phyloP scores from a whole-genome alignment of 1,139 yeast genomes.

The Pichia sp. region DNA sequence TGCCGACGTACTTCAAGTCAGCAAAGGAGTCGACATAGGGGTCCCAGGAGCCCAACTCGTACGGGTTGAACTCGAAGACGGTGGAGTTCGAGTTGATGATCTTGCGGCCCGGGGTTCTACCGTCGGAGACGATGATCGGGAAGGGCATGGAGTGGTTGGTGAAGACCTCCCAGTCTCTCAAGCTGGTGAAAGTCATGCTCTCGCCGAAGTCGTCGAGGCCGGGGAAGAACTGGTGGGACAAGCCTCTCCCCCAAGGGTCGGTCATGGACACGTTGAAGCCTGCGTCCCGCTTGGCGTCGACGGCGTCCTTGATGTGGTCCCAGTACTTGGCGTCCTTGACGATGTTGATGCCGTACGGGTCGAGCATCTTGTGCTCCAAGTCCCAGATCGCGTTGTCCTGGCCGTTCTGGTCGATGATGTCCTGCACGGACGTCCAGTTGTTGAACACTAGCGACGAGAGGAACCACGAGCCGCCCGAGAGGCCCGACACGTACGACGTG shows the following conservation, averaged over 20 bases:
- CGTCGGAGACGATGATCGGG: slow-evolving; percentile 76
- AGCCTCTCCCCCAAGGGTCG: slow-evolving; percentile 92
- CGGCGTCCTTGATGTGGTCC: slow-evolving; percentile 47
- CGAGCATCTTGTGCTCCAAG: slow-evolving; percentile 54
- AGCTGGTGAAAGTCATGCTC: slow-evolving; percentile 61
- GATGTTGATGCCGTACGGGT: slow-evolving; percentile 68
- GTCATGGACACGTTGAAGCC: slow-evolving; percentile 77
- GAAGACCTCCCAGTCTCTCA: slow-evolving; percentile 54
- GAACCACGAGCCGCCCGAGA: slow-evolving; percentile 87
- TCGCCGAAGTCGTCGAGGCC: slow-evolving; percentile 53
- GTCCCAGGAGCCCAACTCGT: slow-evolving; percentile 88
- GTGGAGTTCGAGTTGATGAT: slow-evolving; percentile 65
- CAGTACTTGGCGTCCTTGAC: slow-evolving; percentile 55
- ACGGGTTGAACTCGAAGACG: slow-evolving; percentile 74
- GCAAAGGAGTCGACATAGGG: slow-evolving; percentile 65
- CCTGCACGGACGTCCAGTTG: slow-evolving; percentile 72
- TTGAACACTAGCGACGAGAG: slow-evolving; percentile 76
- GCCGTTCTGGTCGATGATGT: slow-evolving; percentile 42
- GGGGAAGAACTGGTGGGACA: slow-evolving; percentile 72
- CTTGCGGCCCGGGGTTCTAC: slow-evolving; percentile 64
- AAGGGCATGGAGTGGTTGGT: slow-evolving; percentile 66
- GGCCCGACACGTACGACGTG: slow-evolving; percentile 70
- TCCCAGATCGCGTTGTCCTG: slow-evolving; percentile 60
- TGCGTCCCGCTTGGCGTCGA: slow-evolving; percentile 61
- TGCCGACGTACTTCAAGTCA: slow-evolving; percentile 68